Evolutionary conservation across 129 eudicot genomes (phyloP).

Genomic region (sunflower (Helianthus annuus)): HanXRQr2.0-SUNRISE NC_035446.2:169486731-169487230

Average conservation of each 20-base stretch:
- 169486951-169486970: background rate
- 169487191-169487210: no score
- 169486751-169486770: background rate
- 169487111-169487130: background rate
- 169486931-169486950: background rate
- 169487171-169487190: no score
- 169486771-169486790: background rate
- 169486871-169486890: background rate
- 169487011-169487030: slow-evolving; percentile 5
- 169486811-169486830: background rate
- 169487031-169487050: background rate
- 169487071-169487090: slow-evolving; percentile 2
- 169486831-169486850: slow-evolving; percentile 2
- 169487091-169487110: background rate
- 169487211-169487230: no score
- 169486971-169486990: background rate
- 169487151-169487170: background rate
- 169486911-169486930: background rate
- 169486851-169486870: background rate
- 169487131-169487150: background rate
- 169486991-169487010: background rate
- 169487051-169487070: background rate
- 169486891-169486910: background rate
- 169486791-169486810: slow-evolving; percentile 7
- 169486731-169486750: background rate